Conservation (phyloP, 2,329 filamentous ascomycete genomes). For the Lachnellula cervina region DNA sequence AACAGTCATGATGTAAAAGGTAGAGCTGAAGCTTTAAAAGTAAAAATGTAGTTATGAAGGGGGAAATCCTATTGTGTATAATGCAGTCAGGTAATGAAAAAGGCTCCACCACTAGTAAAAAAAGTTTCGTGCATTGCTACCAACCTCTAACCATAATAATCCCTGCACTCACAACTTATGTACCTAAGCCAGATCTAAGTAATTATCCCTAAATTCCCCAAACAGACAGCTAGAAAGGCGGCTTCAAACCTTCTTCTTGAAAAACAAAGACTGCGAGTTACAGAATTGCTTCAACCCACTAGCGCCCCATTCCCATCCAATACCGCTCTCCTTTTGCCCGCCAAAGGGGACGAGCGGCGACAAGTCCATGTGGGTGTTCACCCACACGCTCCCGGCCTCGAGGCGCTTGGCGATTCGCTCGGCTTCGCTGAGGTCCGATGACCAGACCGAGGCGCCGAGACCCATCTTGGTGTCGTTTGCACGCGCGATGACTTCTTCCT, state of each 20-base stretch:
- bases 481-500: constrained; percentile 53
- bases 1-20: no score
- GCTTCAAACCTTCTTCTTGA: constrained; percentile 13
- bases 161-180: no score
- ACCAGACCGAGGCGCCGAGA: constrained; percentile 56
- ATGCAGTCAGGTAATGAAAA: no score
- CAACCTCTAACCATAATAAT: no score
- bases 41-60: no score
- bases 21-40: no score
- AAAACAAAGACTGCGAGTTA: constrained; percentile 16
- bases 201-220: no score
- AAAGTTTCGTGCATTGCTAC: no score
- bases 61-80: no score
- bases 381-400: constrained; percentile 57
- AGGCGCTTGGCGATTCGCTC: constrained; percentile 48
- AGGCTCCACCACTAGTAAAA: no score
- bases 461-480: constrained; percentile 64
- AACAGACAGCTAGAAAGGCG: no score
- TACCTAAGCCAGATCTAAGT: no score
- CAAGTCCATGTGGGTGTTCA: constrained; percentile 49
- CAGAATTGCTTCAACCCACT: constrained; percentile 16
- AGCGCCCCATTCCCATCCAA: constrained; percentile 25
- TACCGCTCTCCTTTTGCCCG: constrained; percentile 32
- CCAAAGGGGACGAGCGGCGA: constrained; percentile 38
- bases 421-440: constrained; percentile 46